A percentile compares a stretch with the other conserved stretches of the same genome.
phyloP scores from a whole-genome alignment of 2,329 filamentous ascomycete genomes.

The Talaromyces sp. region DNA sequence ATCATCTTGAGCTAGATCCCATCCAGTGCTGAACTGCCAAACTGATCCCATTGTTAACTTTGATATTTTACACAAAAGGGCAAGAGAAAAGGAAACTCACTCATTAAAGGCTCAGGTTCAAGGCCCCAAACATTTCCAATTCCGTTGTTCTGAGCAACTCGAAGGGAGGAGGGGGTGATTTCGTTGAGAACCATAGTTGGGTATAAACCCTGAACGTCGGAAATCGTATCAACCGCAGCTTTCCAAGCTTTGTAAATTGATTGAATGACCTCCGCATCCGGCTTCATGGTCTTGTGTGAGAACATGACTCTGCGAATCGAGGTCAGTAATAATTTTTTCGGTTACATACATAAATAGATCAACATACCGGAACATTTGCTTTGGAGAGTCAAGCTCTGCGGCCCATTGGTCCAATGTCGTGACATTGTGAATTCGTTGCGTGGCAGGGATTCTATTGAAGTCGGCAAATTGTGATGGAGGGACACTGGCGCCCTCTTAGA shows the following conservation, averaged over 20 bases:
- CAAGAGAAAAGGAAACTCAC: too few species aligned
- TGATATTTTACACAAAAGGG: too few species aligned
- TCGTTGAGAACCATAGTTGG: constrained; percentile 44
- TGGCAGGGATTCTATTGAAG: constrained; percentile 34
- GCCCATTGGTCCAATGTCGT: constrained; percentile 33
- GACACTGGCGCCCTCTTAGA: constrained; percentile 37
- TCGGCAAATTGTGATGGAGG: constrained; percentile 38
- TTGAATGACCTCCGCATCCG: constrained; percentile 35
- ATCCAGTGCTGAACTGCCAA: constrained; percentile 45
- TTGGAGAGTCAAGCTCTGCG: constrained; percentile 30
- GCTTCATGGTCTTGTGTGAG: constrained; percentile 40
- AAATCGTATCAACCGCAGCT: constrained; percentile 33
- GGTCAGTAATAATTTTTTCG: neutral
- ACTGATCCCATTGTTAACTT: too few species aligned
- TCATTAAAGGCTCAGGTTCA: constrained; percentile 32
- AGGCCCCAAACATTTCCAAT: constrained; percentile 46
- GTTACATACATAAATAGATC: too few species aligned
- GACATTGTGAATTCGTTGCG: constrained; percentile 29
- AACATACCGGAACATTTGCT: constrained; percentile 41
- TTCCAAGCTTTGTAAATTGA: constrained; percentile 42
- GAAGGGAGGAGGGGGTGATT: constrained; percentile 27
- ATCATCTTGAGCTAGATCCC: constrained; percentile 41
- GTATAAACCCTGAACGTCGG: constrained; percentile 41
- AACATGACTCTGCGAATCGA: constrained; percentile 36
- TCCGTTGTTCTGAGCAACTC: constrained; percentile 38